A percentile compares a stretch with the other conserved stretches of the same genome.
These are phyloP conservation scores for Phytophthora sansomeana DNA, from an alignment of 352 stramenopile species.

Conservation along the genomic window DNA sequence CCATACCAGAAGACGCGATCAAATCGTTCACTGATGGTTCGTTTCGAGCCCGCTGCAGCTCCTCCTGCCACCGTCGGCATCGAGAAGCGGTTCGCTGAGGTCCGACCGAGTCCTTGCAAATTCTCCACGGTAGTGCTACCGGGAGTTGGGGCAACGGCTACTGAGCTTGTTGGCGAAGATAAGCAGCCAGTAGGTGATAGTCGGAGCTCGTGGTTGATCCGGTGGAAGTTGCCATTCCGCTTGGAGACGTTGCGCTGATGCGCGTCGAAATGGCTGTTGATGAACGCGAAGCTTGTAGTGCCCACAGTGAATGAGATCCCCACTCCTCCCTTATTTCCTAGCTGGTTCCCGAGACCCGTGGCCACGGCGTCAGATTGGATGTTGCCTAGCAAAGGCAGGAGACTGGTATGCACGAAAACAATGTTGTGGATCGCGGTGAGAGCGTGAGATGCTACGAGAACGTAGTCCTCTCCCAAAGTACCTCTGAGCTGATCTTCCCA, in stretches of 20 bases:
- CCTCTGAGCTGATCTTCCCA: constrained; percentile 73
- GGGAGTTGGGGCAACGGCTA: constrained; percentile 19
- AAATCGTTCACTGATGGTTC: constrained; percentile 65
- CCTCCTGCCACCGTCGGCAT: constrained; percentile 19
- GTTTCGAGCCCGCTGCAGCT: constrained; percentile 15
- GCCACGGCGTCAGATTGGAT: constrained; percentile 92
- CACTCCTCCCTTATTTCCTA: constrained; percentile 97
- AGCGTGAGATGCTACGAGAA: constrained; percentile 90
- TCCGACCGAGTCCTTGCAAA: constrained; percentile 41
- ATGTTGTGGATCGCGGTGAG: constrained; percentile 95
- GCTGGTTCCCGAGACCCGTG: constrained; percentile 94
- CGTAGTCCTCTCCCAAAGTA: constrained; percentile 83
- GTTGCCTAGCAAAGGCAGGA: constrained; percentile 84
- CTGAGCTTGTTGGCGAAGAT: constrained; percentile 23
- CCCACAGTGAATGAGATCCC: constrained; percentile 88
- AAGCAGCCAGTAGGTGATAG: constrained; percentile 36
- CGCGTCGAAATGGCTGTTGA: constrained; percentile 95
- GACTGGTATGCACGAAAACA: constrained; percentile 92
- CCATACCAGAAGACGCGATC: constrained; percentile 95
- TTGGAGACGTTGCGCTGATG: constrained; percentile 90
- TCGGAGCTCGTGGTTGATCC: constrained; percentile 80
- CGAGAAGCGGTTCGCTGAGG: constrained; percentile 41
- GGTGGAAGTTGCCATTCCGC: constrained; percentile 92
- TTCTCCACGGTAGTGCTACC: neutral
- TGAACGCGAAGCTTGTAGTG: constrained; percentile 89